Evolutionary conservation across 192 early-diverging fungal genomes (phyloP), one percentile per base, ranked within the genome.

Genomic region (Dispira simplex): DNA sequence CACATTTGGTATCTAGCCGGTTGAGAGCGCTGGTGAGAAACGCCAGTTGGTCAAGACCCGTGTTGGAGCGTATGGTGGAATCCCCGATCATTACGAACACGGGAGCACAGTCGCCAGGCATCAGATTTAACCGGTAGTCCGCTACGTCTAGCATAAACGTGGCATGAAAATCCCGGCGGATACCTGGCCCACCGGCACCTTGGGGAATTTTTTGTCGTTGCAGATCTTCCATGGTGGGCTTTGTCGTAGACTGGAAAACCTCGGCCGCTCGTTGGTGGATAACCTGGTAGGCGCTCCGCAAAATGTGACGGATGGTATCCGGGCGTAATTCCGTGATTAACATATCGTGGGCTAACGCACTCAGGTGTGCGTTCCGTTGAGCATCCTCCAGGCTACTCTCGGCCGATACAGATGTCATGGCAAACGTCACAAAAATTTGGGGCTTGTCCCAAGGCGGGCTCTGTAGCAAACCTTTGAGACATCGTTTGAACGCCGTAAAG

Each of bases 11-110:
- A 62, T 83, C 77, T 26, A 82, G 77, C 21, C 79, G 79, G 44
- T 62, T 57, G 52, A 78, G 65, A 21, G 73, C 71, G 64, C 77
- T 75, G 16, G 70, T 73, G 8, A 73, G 47, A 10, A 63, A 26
- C 57, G 81, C 79, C 5, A 83, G 70, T 60, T 81, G 79, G 46
- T 80, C 76, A 8, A 87, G 68, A 0, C 81, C 67, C 21, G 84
- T 74, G 67, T 85, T 87, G 11, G 87, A 89, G 58, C 86, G 83
- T 43, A 86, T 77, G 23, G 88, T 83, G 57, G 87, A 87, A 64
- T 90, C 89, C 0, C 85, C 86, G 32, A 90, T 68, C 16, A 83
- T 66, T 2, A 86, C 77, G 49, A 90, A 69, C 44, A 68, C 72
- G 12, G 77, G 67, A 46, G 77, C 69, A 63, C 74, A 79, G 12